Evolutionary conservation across 2,329 filamentous ascomycete species (phyloP), one percentile per base, ranked within the genome.

Genomic region (Trichoderma hamatum): DNA sequence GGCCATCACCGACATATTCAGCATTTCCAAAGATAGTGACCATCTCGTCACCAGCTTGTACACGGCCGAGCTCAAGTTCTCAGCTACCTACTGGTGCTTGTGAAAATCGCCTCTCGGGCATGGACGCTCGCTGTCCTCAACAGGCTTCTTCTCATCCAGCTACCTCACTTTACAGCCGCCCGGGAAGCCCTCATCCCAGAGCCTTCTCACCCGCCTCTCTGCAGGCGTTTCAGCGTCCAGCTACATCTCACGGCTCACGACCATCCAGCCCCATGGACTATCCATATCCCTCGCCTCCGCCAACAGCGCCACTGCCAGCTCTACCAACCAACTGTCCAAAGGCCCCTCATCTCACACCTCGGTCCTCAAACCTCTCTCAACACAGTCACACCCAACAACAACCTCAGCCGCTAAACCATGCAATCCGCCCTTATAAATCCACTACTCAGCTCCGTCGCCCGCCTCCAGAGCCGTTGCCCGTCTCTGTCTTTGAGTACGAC

Each of bases 401-500:
- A 9, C 9, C 11, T 59, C 28, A 43, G 13, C 11, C 34, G 3
- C 56, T 2, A 28, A 36, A n/a, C 21, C 55, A 52, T 16, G 52
- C 43, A n/a, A 72, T 75, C 30, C 71, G 72, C 14, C 70, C 72
- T 52, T 76, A 73, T 71, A 77, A 76, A 69, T 79, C 78, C 19
- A 72, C 58, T 63, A 11, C 58, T 72, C 56, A 73, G 72, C 11
- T 73, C 70, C 72, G 74, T 46, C 66, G 74, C 54, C 66, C 71
- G 58, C 56, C 70, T 69, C 60, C 39, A 21, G 65, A 59, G 16
- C 71, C 74, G 11, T 75, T 80, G 51, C 73, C 73, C 14, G 72
- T 72, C n/a, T 86, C 84, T 2, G 81, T 85, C 28, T 86, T 86
- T 70, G 84, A 86, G 54, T 72, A 79, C 16, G 83, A 85, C 73